A percentile compares a stretch with the other conserved stretches of the same genome.
Conservation (phyloP, 345 rosid genomes). For the Salix suchowensis region DNA sequence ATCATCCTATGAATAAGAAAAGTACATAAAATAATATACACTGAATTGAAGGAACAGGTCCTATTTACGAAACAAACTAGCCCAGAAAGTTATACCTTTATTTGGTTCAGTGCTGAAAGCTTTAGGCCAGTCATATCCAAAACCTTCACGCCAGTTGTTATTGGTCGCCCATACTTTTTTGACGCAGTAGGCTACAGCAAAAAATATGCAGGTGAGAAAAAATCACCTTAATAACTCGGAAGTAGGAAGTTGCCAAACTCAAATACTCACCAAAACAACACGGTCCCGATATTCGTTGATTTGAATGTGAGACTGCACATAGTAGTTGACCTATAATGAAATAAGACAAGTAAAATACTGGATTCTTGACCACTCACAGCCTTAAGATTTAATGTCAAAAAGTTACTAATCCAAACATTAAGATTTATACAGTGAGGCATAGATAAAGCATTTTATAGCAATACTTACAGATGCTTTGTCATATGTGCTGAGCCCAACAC, state of each 20-base stretch:
- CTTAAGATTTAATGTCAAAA: neutral
- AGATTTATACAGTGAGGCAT: neutral
- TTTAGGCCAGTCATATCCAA: slow-evolving; percentile 91
- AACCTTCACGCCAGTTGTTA: slow-evolving; percentile 81
- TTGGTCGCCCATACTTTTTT: slow-evolving; percentile 64
- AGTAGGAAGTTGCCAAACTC: neutral
- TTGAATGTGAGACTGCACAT: slow-evolving; percentile 93
- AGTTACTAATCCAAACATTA: neutral
- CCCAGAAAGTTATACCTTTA: slow-evolving; percentile 47
- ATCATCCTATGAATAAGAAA: neutral
- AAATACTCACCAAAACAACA: slow-evolving; percentile 66
- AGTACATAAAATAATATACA: neutral
- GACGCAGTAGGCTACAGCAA: slow-evolving; percentile 72
- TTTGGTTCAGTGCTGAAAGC: slow-evolving; percentile 80
- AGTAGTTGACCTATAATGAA: slow-evolving; percentile 65
- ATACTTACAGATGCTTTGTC: slow-evolving; percentile 91
- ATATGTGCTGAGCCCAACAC: slow-evolving; percentile 78
- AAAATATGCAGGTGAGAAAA: slow-evolving; percentile 12
- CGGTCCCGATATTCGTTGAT: slow-evolving; percentile 90
- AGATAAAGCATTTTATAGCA: neutral
- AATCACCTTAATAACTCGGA: neutral
- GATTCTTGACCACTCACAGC: neutral
- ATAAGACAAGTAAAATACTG: neutral
- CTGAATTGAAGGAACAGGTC: neutral
- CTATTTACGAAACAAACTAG: neutral